Evolutionary conservation across 306 rosid genomes (phyloP), one percentile per base, ranked within the genome.

Genomic region (Herpetospermum pedunculosum): DNA sequence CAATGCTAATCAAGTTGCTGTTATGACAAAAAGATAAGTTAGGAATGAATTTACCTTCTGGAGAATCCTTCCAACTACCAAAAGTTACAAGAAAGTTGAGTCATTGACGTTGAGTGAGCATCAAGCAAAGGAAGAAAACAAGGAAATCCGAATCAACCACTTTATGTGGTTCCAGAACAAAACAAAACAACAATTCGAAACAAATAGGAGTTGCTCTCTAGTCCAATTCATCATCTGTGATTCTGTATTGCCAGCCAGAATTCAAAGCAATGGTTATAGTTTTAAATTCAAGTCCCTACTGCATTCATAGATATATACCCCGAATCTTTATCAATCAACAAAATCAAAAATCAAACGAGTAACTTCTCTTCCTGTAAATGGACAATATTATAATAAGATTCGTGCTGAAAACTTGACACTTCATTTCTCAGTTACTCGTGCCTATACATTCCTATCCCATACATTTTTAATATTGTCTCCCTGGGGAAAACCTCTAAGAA

Each of bases 401-500:
- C 41, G 11, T n/a, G 43, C 13, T 60, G 23, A 3, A 60, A 34
- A 62, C 26, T 62, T 3, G 34, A 34, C 46, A n/a, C 26, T 9
- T 70, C 21, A 43, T 69, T 16, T 68, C 13, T 8, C 29, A 64
- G 46, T 2, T 21, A 53, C 11, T 8, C 32, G 9, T 21, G 30
- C 29, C 59, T 23, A 16, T 29, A 29, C 67, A 2, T 29, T 14
- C 12, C 40, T 29, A 29, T 14, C 12, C 40, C 15, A 29, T 28
- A 60, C 44, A 32, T 3, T 34, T 62, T 3, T 3, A 32, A 18
- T 3, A 62, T 34, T 8, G 68, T 60, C 28, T n/a, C 14, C 60
- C 29, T 41, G 52, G 32, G 5, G 73, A 72, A 72, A 38, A 2
- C 70, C 67, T 74, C 73, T 77, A 78, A 77, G 15, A 73, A 44